Evolutionary conservation across 257 asterid genomes (phyloP).

Genomic region (Solanum bulbocastanum): DNA sequence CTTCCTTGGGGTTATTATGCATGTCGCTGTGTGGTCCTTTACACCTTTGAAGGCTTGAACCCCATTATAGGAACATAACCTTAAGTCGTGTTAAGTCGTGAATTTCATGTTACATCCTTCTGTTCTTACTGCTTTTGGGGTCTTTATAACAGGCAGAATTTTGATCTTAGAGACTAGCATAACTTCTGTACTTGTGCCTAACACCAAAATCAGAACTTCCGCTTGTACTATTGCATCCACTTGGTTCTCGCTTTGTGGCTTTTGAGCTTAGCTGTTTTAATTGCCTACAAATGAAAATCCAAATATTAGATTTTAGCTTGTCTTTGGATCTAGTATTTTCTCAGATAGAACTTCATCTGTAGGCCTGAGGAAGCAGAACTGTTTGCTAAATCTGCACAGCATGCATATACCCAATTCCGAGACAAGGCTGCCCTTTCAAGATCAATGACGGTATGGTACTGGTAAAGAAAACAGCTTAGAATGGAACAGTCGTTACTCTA

Average conservation of each 20-base stretch:
- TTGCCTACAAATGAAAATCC: background rate
- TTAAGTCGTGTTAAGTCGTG: background rate
- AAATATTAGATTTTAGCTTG: background rate
- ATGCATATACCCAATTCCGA: slow-evolving; percentile 70
- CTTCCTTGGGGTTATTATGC: background rate
- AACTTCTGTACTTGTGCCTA: background rate
- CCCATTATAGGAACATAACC: background rate
- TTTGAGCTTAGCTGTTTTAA: background rate
- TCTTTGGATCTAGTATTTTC: background rate
- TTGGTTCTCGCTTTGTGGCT: background rate
- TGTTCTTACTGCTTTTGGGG: background rate
- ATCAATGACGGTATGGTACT: slow-evolving; percentile 75
- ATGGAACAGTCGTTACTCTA: background rate
- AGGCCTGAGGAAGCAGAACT: slow-evolving; percentile 92
- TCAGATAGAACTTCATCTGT: slow-evolving; percentile 11
- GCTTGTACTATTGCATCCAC: background rate
- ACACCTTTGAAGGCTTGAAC: background rate
- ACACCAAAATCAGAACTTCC: background rate
- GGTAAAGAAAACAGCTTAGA: background rate
- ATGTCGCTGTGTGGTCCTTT: background rate
- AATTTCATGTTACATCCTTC: background rate
- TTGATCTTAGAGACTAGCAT: background rate
- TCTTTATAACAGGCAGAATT: background rate
- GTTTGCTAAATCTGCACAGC: slow-evolving; percentile 78
- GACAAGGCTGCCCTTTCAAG: slow-evolving; percentile 96